phyloP scores from a whole-genome alignment of 2,329 filamentous ascomycete genomes.

The Alternaria ventricosa region DNA sequence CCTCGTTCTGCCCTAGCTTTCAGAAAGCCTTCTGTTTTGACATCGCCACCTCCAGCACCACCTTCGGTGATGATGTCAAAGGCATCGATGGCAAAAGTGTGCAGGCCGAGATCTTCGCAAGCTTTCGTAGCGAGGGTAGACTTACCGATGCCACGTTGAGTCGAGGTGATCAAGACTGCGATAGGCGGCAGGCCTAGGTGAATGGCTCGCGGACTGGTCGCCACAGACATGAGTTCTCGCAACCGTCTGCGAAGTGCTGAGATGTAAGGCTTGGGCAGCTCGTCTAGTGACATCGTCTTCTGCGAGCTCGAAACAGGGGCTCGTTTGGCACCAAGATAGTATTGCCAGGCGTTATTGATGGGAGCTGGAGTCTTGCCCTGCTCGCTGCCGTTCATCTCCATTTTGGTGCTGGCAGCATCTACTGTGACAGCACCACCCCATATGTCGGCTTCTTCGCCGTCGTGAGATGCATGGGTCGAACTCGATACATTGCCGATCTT shows the following conservation, averaged over 20 bases:
- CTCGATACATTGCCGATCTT: constrained; percentile 72
- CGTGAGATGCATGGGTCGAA: constrained; percentile 58
- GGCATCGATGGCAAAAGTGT: constrained; percentile 86
- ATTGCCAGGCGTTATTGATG: constrained; percentile 81
- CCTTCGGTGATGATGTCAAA: constrained; percentile 96
- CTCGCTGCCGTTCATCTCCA: constrained; percentile 89
- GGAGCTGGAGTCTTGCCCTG: constrained; percentile 80
- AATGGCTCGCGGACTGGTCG: constrained; percentile 85
- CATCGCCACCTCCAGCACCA: constrained; percentile 82
- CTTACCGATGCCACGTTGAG: constrained; percentile 93
- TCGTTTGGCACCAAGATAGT: constrained; percentile 81
- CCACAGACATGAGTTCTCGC: constrained; percentile 83
- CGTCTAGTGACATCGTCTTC: constrained; percentile 59
- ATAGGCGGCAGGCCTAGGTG: constrained; percentile 87
- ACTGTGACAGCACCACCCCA: constrained; percentile 90
- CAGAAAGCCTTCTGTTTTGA: constrained; percentile 91
- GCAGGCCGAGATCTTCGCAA: constrained; percentile 86
- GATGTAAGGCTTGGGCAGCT: constrained; percentile 52
- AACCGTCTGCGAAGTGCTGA: constrained; percentile 66
- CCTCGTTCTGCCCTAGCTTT: constrained; percentile 87
- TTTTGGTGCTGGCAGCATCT: constrained; percentile 83
- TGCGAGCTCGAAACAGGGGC: constrained; percentile 64
- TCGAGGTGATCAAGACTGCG: constrained; percentile 86
- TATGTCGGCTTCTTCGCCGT: constrained; percentile 69
- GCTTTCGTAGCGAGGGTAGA: constrained; percentile 77